phyloP scores from a whole-genome alignment of 2,329 filamentous ascomycete species.

The Penicillium sp. region DNA sequence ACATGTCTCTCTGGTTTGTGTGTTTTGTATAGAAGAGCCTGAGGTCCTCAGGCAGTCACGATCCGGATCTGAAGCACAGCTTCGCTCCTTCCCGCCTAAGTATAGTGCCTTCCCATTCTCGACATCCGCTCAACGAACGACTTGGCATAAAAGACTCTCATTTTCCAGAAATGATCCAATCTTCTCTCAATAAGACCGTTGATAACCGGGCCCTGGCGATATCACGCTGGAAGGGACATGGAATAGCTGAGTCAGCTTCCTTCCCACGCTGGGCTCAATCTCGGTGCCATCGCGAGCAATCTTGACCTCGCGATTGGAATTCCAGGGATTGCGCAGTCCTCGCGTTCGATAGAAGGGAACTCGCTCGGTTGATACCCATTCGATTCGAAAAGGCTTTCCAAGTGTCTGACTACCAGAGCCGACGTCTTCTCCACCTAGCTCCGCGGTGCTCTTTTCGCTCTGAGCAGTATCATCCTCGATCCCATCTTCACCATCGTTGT shows the following conservation, averaged over 20 bases:
- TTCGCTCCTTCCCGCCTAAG: background rate
- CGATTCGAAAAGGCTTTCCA: slow-evolving; percentile 86
- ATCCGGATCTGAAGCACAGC: background rate
- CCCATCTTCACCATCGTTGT: slow-evolving; percentile 25
- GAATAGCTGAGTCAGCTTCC: slow-evolving; percentile 74
- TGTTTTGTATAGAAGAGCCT: background rate
- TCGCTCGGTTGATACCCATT: slow-evolving; percentile 80
- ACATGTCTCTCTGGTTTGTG: background rate
- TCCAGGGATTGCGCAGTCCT: slow-evolving; percentile 88
- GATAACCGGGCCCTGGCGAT: background rate
- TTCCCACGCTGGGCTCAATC: slow-evolving; percentile 76
- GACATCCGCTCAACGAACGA: background rate
- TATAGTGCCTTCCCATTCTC: background rate
- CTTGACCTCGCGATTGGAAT: slow-evolving; percentile 91
- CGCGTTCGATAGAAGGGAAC: slow-evolving; percentile 86
- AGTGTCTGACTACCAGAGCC: slow-evolving; percentile 58
- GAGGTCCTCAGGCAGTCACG: background rate
- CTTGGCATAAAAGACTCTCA: background rate
- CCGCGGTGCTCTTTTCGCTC: slow-evolving; percentile 45
- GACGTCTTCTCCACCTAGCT: slow-evolving; percentile 38
- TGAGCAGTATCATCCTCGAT: slow-evolving; percentile 20
- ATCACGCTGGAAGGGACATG: slow-evolving; percentile 42
- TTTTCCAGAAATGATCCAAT: background rate
- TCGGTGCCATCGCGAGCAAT: slow-evolving; percentile 94
- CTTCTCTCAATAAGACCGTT: slow-evolving; percentile 9